These are phyloP conservation scores for Micractinium conductrix DNA, from an alignment of 139 green algal genomes.

Conservation along the genomic window DNA sequence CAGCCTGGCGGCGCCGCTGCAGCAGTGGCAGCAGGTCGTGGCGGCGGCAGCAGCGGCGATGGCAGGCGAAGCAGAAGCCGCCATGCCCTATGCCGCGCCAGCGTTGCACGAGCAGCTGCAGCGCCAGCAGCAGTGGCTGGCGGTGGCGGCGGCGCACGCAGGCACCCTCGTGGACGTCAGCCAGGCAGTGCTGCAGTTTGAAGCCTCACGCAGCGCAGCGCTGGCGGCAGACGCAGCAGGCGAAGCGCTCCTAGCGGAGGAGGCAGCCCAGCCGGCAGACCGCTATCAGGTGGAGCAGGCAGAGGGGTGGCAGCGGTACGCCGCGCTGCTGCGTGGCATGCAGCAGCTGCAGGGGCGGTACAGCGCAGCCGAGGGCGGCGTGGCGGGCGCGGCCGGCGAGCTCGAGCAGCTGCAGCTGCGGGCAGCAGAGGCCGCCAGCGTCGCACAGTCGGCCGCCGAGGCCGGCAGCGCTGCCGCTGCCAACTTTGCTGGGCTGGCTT, in stretches of 20 bases:
- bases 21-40: constrained; percentile 17
- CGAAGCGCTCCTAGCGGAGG: neutral
- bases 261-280: neutral
- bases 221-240: neutral
- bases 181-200: constrained; percentile 26
- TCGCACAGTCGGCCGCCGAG: constrained; percentile 5
- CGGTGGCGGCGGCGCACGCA: neutral
- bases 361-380: neutral
- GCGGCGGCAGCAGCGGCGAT: neutral
- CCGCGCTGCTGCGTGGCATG: constrained; percentile 13
- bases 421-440: neutral
- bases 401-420: constrained; percentile 12
- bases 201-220: constrained; percentile 1
- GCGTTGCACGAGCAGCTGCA: constrained; percentile 8
- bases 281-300: constrained; percentile 12
- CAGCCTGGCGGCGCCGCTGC: constrained; percentile 11
- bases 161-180: constrained; percentile 13
- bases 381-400: neutral
- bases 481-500: constrained; percentile 10
- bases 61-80: neutral
- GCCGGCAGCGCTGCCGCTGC: neutral
- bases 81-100: neutral
- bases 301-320: constrained; percentile 24
- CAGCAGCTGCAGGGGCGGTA: constrained; percentile 8
- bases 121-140: constrained; percentile 29